A percentile compares a stretch with the other conserved stretches of the same genome.
These are phyloP conservation scores for button mushroom (Agaricus bisporus) DNA, from an alignment of 768 basidiomycete species.

Conservation along the genomic window DNA sequence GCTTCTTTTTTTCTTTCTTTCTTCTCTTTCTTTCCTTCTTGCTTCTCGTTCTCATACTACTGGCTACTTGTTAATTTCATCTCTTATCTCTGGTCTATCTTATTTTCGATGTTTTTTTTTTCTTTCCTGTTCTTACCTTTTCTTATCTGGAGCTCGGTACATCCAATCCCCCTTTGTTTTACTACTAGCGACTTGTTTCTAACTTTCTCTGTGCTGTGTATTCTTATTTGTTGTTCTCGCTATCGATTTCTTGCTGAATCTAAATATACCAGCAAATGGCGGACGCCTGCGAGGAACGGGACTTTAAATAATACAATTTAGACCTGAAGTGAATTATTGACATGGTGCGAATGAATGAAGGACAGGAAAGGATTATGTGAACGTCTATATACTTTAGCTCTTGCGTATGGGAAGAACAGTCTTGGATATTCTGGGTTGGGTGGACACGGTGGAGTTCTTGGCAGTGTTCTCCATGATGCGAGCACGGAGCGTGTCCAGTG, in stretches of 20 bases:
- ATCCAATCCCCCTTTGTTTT: constrained; percentile 15
- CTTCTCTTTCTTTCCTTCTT: constrained; percentile 5
- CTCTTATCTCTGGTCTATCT: constrained; percentile 21
- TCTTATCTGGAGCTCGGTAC: constrained; percentile 34
- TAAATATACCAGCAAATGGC: constrained; percentile 8
- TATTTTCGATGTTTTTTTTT: constrained; percentile 22
- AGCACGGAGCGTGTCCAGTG: constrained; percentile 39
- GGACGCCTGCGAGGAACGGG: neutral
- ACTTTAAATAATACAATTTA: neutral
- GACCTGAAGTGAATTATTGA: neutral
- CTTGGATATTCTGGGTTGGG: neutral
- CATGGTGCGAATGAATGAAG: neutral
- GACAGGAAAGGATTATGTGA: neutral
- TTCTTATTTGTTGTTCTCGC: constrained; percentile 17
- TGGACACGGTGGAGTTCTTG: constrained; percentile 10
- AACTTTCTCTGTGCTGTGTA: constrained; percentile 19
- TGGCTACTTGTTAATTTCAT: constrained; percentile 8
- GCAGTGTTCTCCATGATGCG: constrained; percentile 55
- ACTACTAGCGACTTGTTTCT: constrained; percentile 14
- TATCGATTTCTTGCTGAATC: constrained; percentile 18
- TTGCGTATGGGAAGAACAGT: constrained; percentile 1
- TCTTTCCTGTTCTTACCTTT: constrained; percentile 6
- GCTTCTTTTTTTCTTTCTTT: constrained; percentile 12
- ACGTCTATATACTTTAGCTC: neutral
- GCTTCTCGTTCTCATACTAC: constrained; percentile 15